phyloP scores from a whole-genome alignment of 106 monocot genomes.

The Allium cepa region DNA sequence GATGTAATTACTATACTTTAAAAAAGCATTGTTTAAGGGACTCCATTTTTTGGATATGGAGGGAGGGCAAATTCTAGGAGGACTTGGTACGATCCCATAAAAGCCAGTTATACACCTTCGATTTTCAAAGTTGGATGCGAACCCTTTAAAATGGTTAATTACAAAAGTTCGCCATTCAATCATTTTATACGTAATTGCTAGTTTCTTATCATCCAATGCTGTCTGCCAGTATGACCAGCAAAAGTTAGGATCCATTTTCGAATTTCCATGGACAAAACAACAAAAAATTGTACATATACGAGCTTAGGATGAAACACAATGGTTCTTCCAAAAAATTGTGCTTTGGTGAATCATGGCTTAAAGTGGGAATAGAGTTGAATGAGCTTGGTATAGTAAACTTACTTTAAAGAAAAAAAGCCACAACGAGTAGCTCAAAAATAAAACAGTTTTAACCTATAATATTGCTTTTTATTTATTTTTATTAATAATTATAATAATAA shows the following conservation, averaged over 20 bases:
- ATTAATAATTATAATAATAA: no score
- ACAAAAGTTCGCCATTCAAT: background rate
- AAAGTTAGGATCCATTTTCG: constrained; percentile 9
- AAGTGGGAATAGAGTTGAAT: no score
- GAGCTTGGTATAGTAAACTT: no score
- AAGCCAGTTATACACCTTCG: constrained; percentile 1
- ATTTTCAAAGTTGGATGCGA: constrained; percentile 5
- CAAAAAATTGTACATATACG: background rate
- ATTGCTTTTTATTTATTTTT: no score
- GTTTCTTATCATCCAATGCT: constrained; percentile 10
- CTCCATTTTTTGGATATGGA: no score
- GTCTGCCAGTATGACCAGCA: background rate
- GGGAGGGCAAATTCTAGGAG: no score
- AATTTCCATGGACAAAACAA: background rate
- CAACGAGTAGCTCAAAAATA: no score
- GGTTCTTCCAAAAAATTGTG: background rate
- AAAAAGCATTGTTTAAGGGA: no score
- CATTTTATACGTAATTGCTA: background rate
- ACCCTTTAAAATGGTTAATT: constrained; percentile 8
- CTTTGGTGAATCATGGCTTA: no score
- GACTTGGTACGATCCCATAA: background rate
- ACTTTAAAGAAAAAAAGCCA: no score
- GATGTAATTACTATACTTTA: no score
- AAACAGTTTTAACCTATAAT: no score
- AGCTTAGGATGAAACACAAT: background rate